A percentile compares a stretch with the other conserved stretches of the same genome.
Conservation (phyloP, 2,329 filamentous ascomycete species). For the Aureobasidium sp. region DNA sequence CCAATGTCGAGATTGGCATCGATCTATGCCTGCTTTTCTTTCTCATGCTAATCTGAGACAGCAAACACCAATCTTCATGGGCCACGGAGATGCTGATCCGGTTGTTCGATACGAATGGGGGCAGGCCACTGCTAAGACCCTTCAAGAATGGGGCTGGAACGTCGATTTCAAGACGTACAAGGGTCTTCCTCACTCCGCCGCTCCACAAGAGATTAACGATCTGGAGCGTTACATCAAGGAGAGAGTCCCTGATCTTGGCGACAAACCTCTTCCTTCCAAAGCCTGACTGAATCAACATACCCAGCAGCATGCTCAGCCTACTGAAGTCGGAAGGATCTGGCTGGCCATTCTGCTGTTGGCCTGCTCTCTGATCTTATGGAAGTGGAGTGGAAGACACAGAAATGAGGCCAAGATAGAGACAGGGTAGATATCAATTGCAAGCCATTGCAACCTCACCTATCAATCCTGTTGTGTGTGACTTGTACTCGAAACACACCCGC, state of each 20-base stretch:
- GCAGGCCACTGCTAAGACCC: constrained; percentile 52
- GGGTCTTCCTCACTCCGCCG: constrained; percentile 66
- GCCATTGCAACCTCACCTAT: too few species aligned
- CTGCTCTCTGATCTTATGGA: not conserved
- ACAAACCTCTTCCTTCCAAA: constrained; percentile 16
- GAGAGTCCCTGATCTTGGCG: constrained; percentile 41
- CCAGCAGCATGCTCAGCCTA: not conserved
- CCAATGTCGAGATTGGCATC: not conserved
- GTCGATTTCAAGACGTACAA: constrained; percentile 74
- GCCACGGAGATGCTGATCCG: constrained; percentile 70
- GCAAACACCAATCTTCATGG: constrained; percentile 79
- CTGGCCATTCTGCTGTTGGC: not conserved
- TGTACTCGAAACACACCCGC: not conserved
- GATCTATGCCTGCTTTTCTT: not conserved
- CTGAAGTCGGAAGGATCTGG: not conserved
- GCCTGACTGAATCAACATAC: constrained; percentile 6
- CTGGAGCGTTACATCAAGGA: constrained; percentile 57
- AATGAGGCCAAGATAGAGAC: not conserved
- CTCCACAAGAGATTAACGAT: constrained; percentile 70
- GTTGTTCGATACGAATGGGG: constrained; percentile 66
- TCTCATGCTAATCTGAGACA: constrained; percentile 21
- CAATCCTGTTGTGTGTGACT: too few species aligned
- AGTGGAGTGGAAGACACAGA: not conserved
- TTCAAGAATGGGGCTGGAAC: constrained; percentile 63
- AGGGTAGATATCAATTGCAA: not conserved